Percentiles rank a stretch among this genome's conserved stretches.
These are phyloP conservation scores for Ustilago crameri DNA, from an alignment of 1,284 basidiomycete genomes.

Conservation along the genomic window DNA sequence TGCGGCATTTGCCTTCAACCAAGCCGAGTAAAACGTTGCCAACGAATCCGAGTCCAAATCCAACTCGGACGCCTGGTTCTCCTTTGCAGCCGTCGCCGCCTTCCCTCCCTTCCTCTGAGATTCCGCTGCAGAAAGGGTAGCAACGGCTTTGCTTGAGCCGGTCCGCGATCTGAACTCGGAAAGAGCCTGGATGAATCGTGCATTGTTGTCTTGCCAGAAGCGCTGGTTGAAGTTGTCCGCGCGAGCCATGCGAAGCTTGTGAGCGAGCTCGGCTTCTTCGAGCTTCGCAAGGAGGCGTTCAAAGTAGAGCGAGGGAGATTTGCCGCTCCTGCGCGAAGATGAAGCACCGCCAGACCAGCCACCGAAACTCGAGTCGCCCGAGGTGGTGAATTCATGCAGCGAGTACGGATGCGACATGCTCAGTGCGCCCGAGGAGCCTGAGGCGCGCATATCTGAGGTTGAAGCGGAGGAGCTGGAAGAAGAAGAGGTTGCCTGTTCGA, in stretches of 20 bases:
- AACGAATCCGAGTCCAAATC: slow-evolving; percentile 43
- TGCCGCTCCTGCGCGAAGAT: not conserved
- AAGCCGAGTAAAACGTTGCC: slow-evolving; percentile 63
- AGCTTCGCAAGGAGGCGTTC: slow-evolving; percentile 46
- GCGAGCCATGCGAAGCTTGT: slow-evolving; percentile 53
- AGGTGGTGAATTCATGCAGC: slow-evolving; percentile 55
- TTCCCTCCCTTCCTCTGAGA: not conserved
- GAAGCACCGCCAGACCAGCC: slow-evolving; percentile 5
- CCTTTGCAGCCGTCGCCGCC: too few relatives aligned
- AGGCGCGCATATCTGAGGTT: not conserved
- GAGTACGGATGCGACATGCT: slow-evolving; percentile 61
- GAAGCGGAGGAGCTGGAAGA: slow-evolving; percentile 7
- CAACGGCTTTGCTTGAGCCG: slow-evolving; percentile 35
- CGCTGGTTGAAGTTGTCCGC: slow-evolving; percentile 64
- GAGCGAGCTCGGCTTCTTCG: slow-evolving; percentile 59
- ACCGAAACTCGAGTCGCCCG: slow-evolving; percentile 13
- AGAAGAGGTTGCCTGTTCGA: slow-evolving; percentile 26
- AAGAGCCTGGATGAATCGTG: slow-evolving; percentile 57
- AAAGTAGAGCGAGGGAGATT: slow-evolving; percentile 42
- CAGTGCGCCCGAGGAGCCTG: slow-evolving; percentile 15
- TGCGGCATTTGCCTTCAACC: slow-evolving; percentile 56
- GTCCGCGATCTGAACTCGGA: slow-evolving; percentile 44
- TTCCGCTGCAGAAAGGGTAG: slow-evolving; percentile 9
- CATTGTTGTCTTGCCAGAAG: slow-evolving; percentile 67
- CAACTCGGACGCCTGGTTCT: slow-evolving; percentile 18